Evolutionary conservation across 2,329 filamentous ascomycete genomes (phyloP), one percentile per base, ranked within the genome.

Genomic region (Achaetomium macrosporum): DNA sequence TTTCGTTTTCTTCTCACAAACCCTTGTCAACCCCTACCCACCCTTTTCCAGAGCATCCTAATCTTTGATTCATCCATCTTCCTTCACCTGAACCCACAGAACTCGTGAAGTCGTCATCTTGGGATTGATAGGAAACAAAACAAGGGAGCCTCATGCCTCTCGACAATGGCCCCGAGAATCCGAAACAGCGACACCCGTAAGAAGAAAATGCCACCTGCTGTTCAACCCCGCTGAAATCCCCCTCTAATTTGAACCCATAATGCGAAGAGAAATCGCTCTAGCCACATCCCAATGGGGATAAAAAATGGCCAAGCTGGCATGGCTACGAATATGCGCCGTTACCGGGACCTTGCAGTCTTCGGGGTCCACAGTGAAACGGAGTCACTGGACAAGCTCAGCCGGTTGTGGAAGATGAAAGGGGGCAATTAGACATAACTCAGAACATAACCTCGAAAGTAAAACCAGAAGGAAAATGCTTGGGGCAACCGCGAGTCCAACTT

Each of bases 51-150:
- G 7, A 17, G 45, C 51, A 55, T 49, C 53, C 56, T n/a, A 55
- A 58, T 42, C 50, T 53, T 57, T 51, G 40, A 47, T 29, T 45
- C 51, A 54, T 47, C 50, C 47, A 55, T 45, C 48, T 39, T 46
- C 54, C 41, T 51, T 54, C 45, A 47, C 44, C 42, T 37, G 12
- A 19, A 50, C 42, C 51, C 53, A 44, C 51, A 46, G 51, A 53
- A 43, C 55, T 63, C 60, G 50, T 63, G 45, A 61, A 59, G 54
- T 62, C 60, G 47, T 63, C 44, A 62, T 53, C 41, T 39, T 55
- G 50, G 37, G 55, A 44, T 36, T 41, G 50, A 16, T n/a, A 45
- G 42, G 43, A 47, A 42, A 47, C 53, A 49, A 45, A 42, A 54
- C 42, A 47, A 47, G 37, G 43, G 44, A 43, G 46, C 20, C 20